A percentile compares a stretch with the other conserved stretches of the same genome.
Evolutionary conservation across 345 rosid species (phyloP).

Genomic region (Bruguiera gymnorhiza): DNA sequence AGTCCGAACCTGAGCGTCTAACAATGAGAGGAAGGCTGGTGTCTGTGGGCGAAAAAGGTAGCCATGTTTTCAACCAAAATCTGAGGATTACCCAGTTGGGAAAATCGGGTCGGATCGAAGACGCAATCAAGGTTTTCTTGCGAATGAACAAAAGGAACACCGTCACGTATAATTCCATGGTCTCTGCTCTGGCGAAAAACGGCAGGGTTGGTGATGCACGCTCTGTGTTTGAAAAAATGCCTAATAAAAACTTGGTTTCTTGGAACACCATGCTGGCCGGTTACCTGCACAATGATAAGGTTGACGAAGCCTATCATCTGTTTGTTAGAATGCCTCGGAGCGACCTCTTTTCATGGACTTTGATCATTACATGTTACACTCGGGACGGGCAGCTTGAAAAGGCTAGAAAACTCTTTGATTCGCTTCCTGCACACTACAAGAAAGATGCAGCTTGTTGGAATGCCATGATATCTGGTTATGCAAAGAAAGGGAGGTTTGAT

Average conservation of each 20-base stretch:
- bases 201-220: slow-evolving; percentile 32
- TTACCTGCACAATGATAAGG: slow-evolving; percentile 20
- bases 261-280: slow-evolving; percentile 42
- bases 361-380: slow-evolving; percentile 35
- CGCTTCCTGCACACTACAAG: slow-evolving; percentile 30
- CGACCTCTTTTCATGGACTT: slow-evolving; percentile 32
- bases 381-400: slow-evolving; percentile 31
- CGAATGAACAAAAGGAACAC: slow-evolving; percentile 31
- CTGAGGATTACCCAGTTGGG: slow-evolving; percentile 34
- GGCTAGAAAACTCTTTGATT: slow-evolving; percentile 35
- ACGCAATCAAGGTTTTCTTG: slow-evolving; percentile 36
- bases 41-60: neutral
- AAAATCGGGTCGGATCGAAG: slow-evolving; percentile 31
- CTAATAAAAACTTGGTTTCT: slow-evolving; percentile 31
- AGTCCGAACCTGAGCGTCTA: neutral
- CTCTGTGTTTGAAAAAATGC: slow-evolving; percentile 35
- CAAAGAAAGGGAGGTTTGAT: slow-evolving; percentile 27
- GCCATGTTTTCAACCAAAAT: slow-evolving; percentile 22
- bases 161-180: slow-evolving; percentile 43
- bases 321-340: slow-evolving; percentile 32
- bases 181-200: slow-evolving; percentile 35
- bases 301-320: slow-evolving; percentile 27
- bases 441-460: slow-evolving; percentile 37
- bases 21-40: slow-evolving; percentile 5
- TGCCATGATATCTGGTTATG: slow-evolving; percentile 41